Conservation (phyloP, 805 yeast genomes). For the Debaryomyces hansenii region DNA sequence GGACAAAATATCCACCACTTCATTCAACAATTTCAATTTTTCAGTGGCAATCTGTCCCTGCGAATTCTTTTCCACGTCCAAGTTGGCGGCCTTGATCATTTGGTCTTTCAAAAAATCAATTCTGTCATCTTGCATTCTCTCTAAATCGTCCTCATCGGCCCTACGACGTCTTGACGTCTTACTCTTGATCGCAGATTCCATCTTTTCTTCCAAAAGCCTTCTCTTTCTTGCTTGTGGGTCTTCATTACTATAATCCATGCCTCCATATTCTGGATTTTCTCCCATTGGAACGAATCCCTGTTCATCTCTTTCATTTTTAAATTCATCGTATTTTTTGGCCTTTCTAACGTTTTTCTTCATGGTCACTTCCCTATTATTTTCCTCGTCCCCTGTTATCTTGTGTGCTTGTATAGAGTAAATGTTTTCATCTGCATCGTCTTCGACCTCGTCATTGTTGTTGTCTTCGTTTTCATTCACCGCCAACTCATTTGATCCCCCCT, state of each 20-base stretch:
- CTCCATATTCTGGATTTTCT: background rate
- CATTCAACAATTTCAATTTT: slow-evolving; percentile 77
- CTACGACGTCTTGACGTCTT: slow-evolving; percentile 60
- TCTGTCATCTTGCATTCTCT: slow-evolving; percentile 90
- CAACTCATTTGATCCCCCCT: background rate
- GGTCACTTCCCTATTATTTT: slow-evolving; percentile 13
- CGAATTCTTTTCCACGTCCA: slow-evolving; percentile 61
- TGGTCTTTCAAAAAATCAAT: slow-evolving; percentile 78
- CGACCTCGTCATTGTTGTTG: slow-evolving; percentile 6
- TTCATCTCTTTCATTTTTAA: slow-evolving; percentile 7
- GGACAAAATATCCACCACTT: slow-evolving; percentile 71
- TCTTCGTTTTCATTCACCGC: background rate
- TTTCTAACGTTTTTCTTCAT: slow-evolving; percentile 30
- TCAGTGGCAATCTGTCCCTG: slow-evolving; percentile 70
- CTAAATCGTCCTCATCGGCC: slow-evolving; percentile 90
- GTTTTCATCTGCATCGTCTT: slow-evolving; percentile 22
- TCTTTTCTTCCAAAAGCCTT: slow-evolving; percentile 74
- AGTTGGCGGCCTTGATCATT: slow-evolving; percentile 86
- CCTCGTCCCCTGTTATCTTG: slow-evolving; percentile 11
- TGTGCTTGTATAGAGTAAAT: slow-evolving; percentile 23
- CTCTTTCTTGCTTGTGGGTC: slow-evolving; percentile 52
- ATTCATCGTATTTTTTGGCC: slow-evolving; percentile 5
- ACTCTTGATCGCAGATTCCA: slow-evolving; percentile 74
- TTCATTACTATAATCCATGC: slow-evolving; percentile 22
- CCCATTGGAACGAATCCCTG: slow-evolving; percentile 11